Conservation (phyloP, 129 eudicot genomes). For the Pittosporum tobira region DNA sequence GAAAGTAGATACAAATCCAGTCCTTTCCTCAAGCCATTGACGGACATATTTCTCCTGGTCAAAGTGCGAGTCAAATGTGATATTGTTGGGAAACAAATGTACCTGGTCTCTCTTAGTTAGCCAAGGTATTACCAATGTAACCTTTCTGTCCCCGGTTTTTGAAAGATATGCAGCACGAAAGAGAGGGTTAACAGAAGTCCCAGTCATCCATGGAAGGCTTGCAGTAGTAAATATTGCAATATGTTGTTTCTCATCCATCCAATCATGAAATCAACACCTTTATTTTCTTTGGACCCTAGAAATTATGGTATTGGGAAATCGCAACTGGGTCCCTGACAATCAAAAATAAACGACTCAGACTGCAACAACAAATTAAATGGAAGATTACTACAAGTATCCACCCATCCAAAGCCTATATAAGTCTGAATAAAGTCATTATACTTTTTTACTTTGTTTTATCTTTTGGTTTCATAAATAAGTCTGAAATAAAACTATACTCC, state of each 20-base stretch:
- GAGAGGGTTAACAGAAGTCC: conserved; percentile 86
- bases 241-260: conserved; percentile 68
- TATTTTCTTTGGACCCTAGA: conserved; percentile 11
- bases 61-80: conserved; percentile 41
- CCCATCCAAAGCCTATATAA: neutral
- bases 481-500: neutral
- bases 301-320: neutral
- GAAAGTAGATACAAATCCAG: conserved; percentile 44
- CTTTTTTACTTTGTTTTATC: no score
- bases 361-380: conserved; percentile 14
- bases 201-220: conserved; percentile 99
- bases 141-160: conserved; percentile 53
- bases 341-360: conserved; percentile 13
- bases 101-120: conserved; percentile 63
- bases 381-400: neutral
- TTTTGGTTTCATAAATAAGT: neutral
- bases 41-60: conserved; percentile 82
- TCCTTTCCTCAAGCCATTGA: conserved; percentile 82
- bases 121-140: conserved; percentile 92
- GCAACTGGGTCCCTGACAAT: conserved; percentile 2
- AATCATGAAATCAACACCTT: conserved; percentile 30
- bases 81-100: conserved; percentile 57
- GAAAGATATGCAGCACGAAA: conserved; percentile 95
- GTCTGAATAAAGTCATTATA: neutral
- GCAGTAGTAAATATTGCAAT: conserved; percentile 95